Base-by-base conservation (phyloP, 805 yeast genomes). In the Wickerhamiella sorbophila region DNA sequence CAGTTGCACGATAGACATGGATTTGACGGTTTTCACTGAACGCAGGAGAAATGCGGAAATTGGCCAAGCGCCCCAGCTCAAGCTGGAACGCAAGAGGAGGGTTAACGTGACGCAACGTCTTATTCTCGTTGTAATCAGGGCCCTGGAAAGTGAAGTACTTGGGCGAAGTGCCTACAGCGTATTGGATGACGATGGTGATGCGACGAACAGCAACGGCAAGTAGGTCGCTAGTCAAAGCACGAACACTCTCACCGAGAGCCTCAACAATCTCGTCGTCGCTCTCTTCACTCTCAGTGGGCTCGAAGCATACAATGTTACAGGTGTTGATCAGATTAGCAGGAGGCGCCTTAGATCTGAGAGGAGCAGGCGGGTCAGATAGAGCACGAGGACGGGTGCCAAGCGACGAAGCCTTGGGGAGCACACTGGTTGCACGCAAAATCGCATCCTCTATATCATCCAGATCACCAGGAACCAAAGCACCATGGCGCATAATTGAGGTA, bases 71-170 rank as follows among this genome's bases (percentile, higher is more conserved):
- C 55, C 84, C 88, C 49, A 91, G 72, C 66, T 91, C 99, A 52
- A 91, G 73, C 69, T 91, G 98, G 81, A 77, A 91, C 40, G 98
- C 97, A 55, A 88, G 71, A 33, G 97, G 95, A 19, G 99, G 99
- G 64, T 91, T 97, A 53, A 91, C 86, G 61, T 91, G 96, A 69
- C 99, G 86, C 60, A 91, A 82, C 17, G 87, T 87, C 64, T 79
- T 76, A 66, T 91, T 94, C 66, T 91, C 99, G 29, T 54, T 56
- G 59, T 81, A 91, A 31, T 71, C 71, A 40, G 94, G 94, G 47
- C 88, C 94, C 56, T 82, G 83, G 74, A 84, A 91, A 31, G 97
- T 91, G 69, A 79, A 91, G 69, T 88, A 91, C 63, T 81, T 83
- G 54, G 98, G 98, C 63, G 88, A 87, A 39, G 81, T 61, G 49